These are phyloP conservation scores for Monosporascus sp. DNA, from an alignment of 2,329 filamentous ascomycete genomes.

Conservation along the genomic window DNA sequence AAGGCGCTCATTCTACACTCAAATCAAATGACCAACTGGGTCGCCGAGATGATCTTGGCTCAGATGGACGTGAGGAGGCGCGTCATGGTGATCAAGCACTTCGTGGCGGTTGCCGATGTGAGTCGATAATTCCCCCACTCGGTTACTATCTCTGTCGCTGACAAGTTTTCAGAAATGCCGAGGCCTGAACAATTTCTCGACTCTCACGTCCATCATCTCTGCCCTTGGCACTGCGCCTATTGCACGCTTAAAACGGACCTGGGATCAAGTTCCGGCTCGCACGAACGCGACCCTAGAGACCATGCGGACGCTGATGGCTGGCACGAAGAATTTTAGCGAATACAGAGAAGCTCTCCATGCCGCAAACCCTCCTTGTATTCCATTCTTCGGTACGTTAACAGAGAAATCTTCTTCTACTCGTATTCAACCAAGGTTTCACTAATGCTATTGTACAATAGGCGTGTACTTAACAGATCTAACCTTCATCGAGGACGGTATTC, in stretches of 20 bases:
- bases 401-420: not conserved
- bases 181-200: slow-evolving; percentile 90
- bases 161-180: slow-evolving; percentile 74
- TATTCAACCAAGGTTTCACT: slow-evolving; percentile 1
- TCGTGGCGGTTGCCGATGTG: slow-evolving; percentile 93
- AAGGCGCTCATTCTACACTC: slow-evolving; percentile 96
- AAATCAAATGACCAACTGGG: slow-evolving; percentile 99
- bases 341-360: slow-evolving; percentile 90
- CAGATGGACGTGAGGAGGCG: slow-evolving; percentile 94
- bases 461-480: slow-evolving; percentile 96
- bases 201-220: slow-evolving; percentile 94
- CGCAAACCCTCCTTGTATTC: slow-evolving; percentile 94
- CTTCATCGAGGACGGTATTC: slow-evolving; percentile 97
- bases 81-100: slow-evolving; percentile 97
- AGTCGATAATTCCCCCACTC: slow-evolving; percentile 32
- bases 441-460: slow-evolving; percentile 44
- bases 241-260: slow-evolving; percentile 86
- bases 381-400: slow-evolving; percentile 76
- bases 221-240: slow-evolving; percentile 93
- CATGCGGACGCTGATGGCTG: slow-evolving; percentile 93
- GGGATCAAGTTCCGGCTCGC: slow-evolving; percentile 86
- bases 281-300: slow-evolving; percentile 76
- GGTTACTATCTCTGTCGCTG: slow-evolving; percentile 13
- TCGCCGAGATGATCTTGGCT: slow-evolving; percentile 96
- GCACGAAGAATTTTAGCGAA: slow-evolving; percentile 96